phyloP scores from a whole-genome alignment of 805 yeast genomes.

The Starmerella stigmatis region DNA sequence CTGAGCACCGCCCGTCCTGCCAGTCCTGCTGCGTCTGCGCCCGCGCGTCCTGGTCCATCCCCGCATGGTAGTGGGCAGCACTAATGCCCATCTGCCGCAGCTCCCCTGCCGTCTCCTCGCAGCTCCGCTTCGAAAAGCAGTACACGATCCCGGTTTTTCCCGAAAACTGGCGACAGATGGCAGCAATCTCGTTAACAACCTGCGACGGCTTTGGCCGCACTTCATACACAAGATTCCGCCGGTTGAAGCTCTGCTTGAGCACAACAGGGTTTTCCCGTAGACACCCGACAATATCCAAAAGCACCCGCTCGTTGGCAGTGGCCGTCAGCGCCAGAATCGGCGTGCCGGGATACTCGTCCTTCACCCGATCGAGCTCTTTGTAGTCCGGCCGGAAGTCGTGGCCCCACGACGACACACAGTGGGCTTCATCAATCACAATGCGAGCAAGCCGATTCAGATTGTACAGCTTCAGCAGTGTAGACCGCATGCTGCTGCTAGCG shows the following conservation, averaged over 20 bases:
- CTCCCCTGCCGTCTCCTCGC: constrained; percentile 68
- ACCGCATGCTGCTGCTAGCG: constrained; percentile 57
- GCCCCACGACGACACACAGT: constrained; percentile 98
- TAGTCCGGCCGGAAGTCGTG: constrained; percentile 97
- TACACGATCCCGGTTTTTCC: constrained; percentile 78
- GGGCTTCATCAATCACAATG: constrained; percentile 93
- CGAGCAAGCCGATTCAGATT: constrained; percentile 56
- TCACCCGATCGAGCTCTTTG: constrained; percentile 65
- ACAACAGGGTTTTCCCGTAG: constrained; percentile 49
- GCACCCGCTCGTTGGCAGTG: constrained; percentile 85
- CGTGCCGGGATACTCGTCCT: constrained; percentile 58
- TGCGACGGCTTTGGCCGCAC: constrained; percentile 46
- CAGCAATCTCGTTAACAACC: constrained; percentile 15
- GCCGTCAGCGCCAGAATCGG: constrained; percentile 97
- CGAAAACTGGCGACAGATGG: constrained; percentile 34
- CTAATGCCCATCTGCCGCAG: constrained; percentile 47
- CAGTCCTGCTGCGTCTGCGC: constrained; percentile 61
- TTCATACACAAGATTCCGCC: constrained; percentile 74
- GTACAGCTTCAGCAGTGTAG: constrained; percentile 49
- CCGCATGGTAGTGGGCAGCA: constrained; percentile 82
- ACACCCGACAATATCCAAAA: constrained; percentile 75
- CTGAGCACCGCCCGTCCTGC: constrained; percentile 63
- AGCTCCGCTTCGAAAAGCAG: constrained; percentile 80
- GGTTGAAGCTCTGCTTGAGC: constrained; percentile 82
- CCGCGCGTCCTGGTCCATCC: constrained; percentile 75